A percentile compares a stretch with the other conserved stretches of the same genome.
Conservation (phyloP, 169 alveolate genomes). For the Cryptosporidium parvum region DNA sequence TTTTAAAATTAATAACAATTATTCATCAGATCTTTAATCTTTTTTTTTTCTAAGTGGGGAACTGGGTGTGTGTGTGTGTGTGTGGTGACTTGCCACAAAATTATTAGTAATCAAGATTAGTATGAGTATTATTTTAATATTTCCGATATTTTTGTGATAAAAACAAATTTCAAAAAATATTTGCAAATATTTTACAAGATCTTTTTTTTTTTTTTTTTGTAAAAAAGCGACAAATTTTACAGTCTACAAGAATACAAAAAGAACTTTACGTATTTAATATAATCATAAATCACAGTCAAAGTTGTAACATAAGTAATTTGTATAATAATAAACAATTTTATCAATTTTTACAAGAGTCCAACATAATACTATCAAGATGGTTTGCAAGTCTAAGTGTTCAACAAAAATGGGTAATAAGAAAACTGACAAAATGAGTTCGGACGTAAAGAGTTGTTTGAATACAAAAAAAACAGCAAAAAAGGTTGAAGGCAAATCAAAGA, state of each 20-base stretch:
- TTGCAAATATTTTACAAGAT: constrained; percentile 20
- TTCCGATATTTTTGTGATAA: no score
- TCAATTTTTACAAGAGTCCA: neutral
- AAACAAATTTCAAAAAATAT: neutral
- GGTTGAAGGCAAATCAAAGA: neutral
- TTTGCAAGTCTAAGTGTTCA: constrained; percentile 25
- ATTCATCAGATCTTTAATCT: no score
- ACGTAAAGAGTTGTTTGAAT: neutral
- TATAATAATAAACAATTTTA: neutral
- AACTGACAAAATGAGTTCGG: neutral
- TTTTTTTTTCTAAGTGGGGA: neutral
- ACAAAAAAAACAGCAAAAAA: neutral
- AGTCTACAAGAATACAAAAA: constrained; percentile 14
- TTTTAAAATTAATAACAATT: no score
- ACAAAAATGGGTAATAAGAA: neutral
- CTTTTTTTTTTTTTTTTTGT: constrained; percentile 14
- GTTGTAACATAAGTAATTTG: neutral
- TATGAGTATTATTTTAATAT: no score
- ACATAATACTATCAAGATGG: constrained; percentile 8
- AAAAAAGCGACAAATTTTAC: constrained; percentile 24
- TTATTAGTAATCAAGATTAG: neutral
- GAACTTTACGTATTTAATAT: constrained; percentile 11
- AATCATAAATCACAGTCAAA: neutral
- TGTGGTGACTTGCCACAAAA: neutral
- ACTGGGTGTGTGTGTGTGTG: neutral